A percentile compares a stretch with the other conserved stretches of the same genome.
Evolutionary conservation across 805 yeast species (phyloP).

Genomic region (Yarrowia deformans): DNA sequence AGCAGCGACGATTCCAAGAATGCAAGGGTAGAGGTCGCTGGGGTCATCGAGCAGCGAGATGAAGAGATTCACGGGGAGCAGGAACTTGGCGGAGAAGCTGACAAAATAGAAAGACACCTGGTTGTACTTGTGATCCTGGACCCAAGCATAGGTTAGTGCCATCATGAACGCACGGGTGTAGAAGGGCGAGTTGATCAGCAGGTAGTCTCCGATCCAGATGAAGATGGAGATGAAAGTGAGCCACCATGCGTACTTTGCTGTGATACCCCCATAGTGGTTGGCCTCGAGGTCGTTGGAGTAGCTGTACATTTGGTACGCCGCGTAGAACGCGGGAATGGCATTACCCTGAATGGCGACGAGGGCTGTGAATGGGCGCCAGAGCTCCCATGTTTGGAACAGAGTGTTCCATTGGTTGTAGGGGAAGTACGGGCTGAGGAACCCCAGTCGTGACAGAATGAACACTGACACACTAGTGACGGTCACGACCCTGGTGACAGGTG

Average conservation of each 20-base stretch:
- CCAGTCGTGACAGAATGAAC: slow-evolving; percentile 20
- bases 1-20: slow-evolving; percentile 48
- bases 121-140: slow-evolving; percentile 50
- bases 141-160: slow-evolving; percentile 53
- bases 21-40: slow-evolving; percentile 50
- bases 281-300: slow-evolving; percentile 28
- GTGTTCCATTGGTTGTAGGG: slow-evolving; percentile 24
- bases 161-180: slow-evolving; percentile 43
- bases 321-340: slow-evolving; percentile 17
- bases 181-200: slow-evolving; percentile 12
- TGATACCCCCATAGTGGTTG: slow-evolving; percentile 12
- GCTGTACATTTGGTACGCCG: slow-evolving; percentile 32
- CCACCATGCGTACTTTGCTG: slow-evolving; percentile 36
- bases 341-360: slow-evolving; percentile 16
- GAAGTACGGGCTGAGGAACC: slow-evolving; percentile 20
- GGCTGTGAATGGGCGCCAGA: slow-evolving; percentile 39
- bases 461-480: slow-evolving; percentile 19
- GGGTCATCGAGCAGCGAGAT: slow-evolving; percentile 46
- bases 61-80: slow-evolving; percentile 49
- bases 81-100: slow-evolving; percentile 46
- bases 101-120: slow-evolving; percentile 48
- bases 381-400: slow-evolving; percentile 18
- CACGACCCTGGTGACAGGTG: slow-evolving; percentile 15
- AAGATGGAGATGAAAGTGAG: slow-evolving; percentile 13
- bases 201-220: slow-evolving; percentile 36